phyloP scores from a whole-genome alignment of 2,329 filamentous ascomycete species.

The Pseudomassariella vexata region DNA sequence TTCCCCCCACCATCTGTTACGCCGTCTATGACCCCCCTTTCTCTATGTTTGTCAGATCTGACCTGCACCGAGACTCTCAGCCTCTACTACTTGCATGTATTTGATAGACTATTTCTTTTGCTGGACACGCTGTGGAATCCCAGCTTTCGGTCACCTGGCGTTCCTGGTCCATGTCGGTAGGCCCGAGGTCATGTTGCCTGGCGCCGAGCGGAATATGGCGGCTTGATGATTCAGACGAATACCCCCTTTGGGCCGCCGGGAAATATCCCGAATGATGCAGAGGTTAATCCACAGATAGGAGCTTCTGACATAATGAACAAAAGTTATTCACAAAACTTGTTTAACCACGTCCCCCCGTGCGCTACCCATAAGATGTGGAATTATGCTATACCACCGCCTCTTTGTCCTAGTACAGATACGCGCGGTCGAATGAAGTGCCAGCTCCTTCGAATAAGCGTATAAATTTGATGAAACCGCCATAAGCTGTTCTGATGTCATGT shows the following conservation, averaged over 20 bases:
- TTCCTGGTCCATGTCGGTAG: conserved; percentile 26
- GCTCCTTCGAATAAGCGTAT: too few species aligned
- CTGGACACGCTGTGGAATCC: conserved; percentile 18
- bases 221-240: conserved; percentile 28
- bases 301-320: conserved; percentile 24
- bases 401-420: too few species aligned
- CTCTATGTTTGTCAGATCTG: conserved; percentile 15
- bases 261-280: conserved; percentile 19
- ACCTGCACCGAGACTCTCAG: conserved; percentile 13
- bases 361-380: too few species aligned
- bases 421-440: too few species aligned
- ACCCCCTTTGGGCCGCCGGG: conserved; percentile 25
- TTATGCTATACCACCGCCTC: too few species aligned
- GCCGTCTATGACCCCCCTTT: conserved; percentile 14
- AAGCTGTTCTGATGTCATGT: too few species aligned
- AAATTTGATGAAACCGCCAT: too few species aligned
- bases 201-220: conserved; percentile 26
- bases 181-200: conserved; percentile 21
- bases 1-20: conserved; percentile 13
- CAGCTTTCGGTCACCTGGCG: conserved; percentile 24
- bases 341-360: too few species aligned
- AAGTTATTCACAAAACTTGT: conserved; percentile 11
- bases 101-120: conserved; percentile 26
- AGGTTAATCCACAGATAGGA: conserved; percentile 22
- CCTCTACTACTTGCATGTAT: conserved; percentile 24